Conservation (phyloP, 2,329 filamentous ascomycete species). For the Botrytis pseudocinerea region DNA sequence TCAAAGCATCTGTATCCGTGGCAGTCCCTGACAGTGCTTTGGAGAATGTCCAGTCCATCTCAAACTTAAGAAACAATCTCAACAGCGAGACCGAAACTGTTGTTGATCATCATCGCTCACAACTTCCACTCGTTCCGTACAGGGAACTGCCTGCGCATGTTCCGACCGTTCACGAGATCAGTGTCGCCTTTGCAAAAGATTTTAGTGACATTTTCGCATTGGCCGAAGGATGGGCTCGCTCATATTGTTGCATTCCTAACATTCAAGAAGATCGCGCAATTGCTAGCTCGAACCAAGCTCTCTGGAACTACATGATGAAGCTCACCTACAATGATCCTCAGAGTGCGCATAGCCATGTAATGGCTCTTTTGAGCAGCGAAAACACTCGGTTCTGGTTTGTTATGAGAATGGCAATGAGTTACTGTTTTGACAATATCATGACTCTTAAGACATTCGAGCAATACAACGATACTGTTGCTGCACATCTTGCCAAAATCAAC, state of each 20-base stretch:
- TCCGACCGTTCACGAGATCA: slow-evolving; percentile 1
- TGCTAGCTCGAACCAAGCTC: slow-evolving; percentile 30
- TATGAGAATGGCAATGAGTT: slow-evolving; percentile 44
- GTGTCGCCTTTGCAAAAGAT: slow-evolving; percentile 9
- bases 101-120: not conserved
- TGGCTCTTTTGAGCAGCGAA: slow-evolving; percentile 41
- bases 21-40: slow-evolving; percentile 12
- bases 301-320: slow-evolving; percentile 45
- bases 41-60: not conserved
- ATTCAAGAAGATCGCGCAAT: slow-evolving; percentile 30
- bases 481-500: slow-evolving; percentile 32
- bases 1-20: slow-evolving; percentile 8
- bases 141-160: not conserved
- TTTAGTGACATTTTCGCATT: slow-evolving; percentile 13
- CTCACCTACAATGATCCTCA: slow-evolving; percentile 38
- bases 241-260: slow-evolving; percentile 5
- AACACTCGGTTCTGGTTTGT: slow-evolving; percentile 42
- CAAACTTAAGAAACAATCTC: not conserved
- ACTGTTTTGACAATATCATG: slow-evolving; percentile 43
- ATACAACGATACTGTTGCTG: slow-evolving; percentile 36
- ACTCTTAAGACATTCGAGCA: slow-evolving; percentile 41
- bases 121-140: slow-evolving; percentile 5
- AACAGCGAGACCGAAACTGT: not conserved
- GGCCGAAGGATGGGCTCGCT: slow-evolving; percentile 18
- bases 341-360: slow-evolving; percentile 41